Evolutionary conservation across 177 flowering plant species (phyloP).

Genomic region (Vitis hybrid): DNA sequence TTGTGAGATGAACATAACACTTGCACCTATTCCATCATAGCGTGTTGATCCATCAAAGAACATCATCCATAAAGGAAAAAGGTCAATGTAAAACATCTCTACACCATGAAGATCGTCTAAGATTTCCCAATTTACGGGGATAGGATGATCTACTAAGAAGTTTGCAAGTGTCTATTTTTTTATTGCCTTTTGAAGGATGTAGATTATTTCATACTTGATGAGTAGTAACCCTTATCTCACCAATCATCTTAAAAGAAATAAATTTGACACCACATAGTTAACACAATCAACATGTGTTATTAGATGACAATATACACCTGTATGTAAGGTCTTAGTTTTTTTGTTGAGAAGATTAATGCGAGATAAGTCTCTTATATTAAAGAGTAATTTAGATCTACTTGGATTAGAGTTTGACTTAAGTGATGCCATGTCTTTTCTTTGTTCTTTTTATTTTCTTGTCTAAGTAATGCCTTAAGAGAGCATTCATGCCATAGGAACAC

Average conservation of each 20-base stretch:
- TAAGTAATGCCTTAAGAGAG: neutral
- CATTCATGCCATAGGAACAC: neutral
- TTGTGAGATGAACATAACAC: too few relatives aligned
- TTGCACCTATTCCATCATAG: too few relatives aligned
- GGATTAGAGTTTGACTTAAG: slow-evolving; percentile 1
- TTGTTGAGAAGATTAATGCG: neutral
- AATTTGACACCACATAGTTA: slow-evolving; percentile 9
- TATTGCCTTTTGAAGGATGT: slow-evolving; percentile 7
- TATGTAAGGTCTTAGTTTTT: slow-evolving; percentile 10
- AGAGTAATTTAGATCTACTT: neutral
- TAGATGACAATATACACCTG: slow-evolving; percentile 3
- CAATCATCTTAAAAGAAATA: neutral
- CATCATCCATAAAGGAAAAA: too few relatives aligned
- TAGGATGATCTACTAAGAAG: slow-evolving; percentile 10
- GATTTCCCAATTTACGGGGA: slow-evolving; percentile 5
- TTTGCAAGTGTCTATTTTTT: slow-evolving; percentile 11
- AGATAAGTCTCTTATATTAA: slow-evolving; percentile 8
- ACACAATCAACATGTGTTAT: neutral
- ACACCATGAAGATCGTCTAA: neutral
- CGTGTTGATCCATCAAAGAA: too few relatives aligned
- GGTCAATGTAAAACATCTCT: neutral
- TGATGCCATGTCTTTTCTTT: neutral
- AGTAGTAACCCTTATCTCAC: neutral
- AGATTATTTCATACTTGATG: neutral
- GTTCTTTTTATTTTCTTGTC: slow-evolving; percentile 7